Conservation (phyloP, 331 rosid species). For the Arachis monticola region DNA sequence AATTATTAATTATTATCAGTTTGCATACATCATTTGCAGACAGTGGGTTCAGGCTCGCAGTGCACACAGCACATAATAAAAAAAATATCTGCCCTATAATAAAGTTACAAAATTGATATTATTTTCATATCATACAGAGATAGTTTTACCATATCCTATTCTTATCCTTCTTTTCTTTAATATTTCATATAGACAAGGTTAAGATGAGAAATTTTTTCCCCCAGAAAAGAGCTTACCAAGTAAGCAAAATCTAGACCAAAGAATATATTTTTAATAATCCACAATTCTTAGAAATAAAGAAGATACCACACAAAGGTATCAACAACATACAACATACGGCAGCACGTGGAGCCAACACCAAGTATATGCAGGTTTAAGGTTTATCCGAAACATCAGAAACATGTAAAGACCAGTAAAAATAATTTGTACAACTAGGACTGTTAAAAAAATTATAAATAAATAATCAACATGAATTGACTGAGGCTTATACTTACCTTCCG, state of each 20-base stretch:
- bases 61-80: background rate
- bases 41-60: background rate
- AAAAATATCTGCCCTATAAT: background rate
- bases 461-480: background rate
- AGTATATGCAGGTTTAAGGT: background rate
- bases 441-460: background rate
- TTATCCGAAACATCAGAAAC: background rate
- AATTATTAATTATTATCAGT: background rate
- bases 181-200: background rate
- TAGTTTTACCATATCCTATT: background rate
- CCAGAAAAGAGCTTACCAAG: background rate
- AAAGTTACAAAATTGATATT: background rate
- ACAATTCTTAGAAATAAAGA: background rate
- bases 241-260: constrained; percentile 13
- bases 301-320: too few relatives aligned
- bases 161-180: background rate
- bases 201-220: background rate
- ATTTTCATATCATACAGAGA: background rate
- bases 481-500: constrained; percentile 57
- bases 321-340: too few relatives aligned
- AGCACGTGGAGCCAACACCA: background rate
- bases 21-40: background rate
- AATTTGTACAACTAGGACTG: background rate
- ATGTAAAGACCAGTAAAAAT: background rate
- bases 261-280: background rate